These are phyloP conservation scores for Chimonanthus salicifolius DNA, from an alignment of 164 flowering plant genomes.

Conservation along the genomic window DNA sequence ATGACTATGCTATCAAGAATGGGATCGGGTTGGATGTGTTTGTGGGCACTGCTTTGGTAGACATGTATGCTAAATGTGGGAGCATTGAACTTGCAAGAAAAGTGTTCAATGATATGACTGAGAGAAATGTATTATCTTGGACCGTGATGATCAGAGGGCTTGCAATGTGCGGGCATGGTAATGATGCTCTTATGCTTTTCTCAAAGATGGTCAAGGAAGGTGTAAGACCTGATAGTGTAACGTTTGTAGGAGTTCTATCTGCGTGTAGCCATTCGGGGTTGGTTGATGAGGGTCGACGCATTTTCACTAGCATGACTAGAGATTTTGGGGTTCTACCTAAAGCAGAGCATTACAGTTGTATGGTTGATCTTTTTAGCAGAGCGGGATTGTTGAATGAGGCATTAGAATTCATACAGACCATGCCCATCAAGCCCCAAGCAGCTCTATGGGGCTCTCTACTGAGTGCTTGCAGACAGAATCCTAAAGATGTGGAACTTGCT, in stretches of 20 bases:
- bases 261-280: constrained; percentile 5
- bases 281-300: not conserved
- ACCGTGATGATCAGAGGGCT: not conserved
- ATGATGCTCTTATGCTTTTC: not conserved
- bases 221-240: not conserved
- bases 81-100: not conserved
- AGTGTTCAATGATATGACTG: not conserved
- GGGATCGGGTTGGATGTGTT: constrained; percentile 33
- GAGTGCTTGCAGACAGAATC: not conserved
- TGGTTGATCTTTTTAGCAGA: constrained; percentile 6
- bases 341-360: constrained; percentile 5
- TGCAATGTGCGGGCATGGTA: not conserved
- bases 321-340: not conserved
- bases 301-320: not conserved
- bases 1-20: constrained; percentile 46
- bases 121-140: constrained; percentile 7
- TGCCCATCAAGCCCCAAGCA: not conserved
- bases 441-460: not conserved
- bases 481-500: not conserved
- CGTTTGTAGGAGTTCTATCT: not conserved
- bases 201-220: not conserved
- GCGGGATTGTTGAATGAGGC: constrained; percentile 2
- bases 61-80: constrained; percentile 8
- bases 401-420: not conserved
- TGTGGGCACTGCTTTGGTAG: constrained; percentile 3